Evolutionary conservation across 2,329 filamentous ascomycete genomes (phyloP), one percentile per base, ranked within the genome.

Genomic region (Sclerotinia borealis): DNA sequence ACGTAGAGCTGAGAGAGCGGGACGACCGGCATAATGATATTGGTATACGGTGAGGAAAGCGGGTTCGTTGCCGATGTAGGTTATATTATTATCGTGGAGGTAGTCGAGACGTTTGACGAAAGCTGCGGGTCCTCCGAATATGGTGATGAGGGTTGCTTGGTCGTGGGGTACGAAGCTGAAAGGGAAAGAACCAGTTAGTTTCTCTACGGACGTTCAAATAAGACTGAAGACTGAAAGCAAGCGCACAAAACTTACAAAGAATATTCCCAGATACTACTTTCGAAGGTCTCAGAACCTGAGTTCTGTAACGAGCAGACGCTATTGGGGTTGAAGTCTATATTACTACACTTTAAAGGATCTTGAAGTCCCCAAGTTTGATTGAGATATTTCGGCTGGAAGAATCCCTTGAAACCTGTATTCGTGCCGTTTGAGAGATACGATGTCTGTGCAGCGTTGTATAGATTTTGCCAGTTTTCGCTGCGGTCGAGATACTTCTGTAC

Each of bases 191-290:
- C 22, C 6, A 25, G 27, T 61, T 15, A 58, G 41, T 19, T 39
- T 29, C 3, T n/a, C 15, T 1, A 37, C 27, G 15, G n/a, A n/a
- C n/a, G 10, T 49, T 34, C 6, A 17, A 2, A 15, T 45, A 4
- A 11, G 22, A 34, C 17, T 8, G 29, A n/a, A 52, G 25, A 37
- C 27, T 36, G 11, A 34, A 15, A 37, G 6, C 3, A 39, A 43
- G 6, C 9, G 10, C 11, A 55, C 11, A 22, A 4, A 6, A 39
- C 63, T 63, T 67, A 74, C 72, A 74, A 74, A 8, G 71, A 72
- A 54, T 92, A 92, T 62, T 91, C 85, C 89, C 89, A 93, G 2
- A 85, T 79, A 63, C 84, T 87, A 61, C 83, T 85, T 72, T 92
- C 89, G 68, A 89, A 92, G 0, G 89, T 92, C 73, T 92, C 89